Conservation (phyloP, 129 eudicot genomes). For the Daucus carota region DNA sequence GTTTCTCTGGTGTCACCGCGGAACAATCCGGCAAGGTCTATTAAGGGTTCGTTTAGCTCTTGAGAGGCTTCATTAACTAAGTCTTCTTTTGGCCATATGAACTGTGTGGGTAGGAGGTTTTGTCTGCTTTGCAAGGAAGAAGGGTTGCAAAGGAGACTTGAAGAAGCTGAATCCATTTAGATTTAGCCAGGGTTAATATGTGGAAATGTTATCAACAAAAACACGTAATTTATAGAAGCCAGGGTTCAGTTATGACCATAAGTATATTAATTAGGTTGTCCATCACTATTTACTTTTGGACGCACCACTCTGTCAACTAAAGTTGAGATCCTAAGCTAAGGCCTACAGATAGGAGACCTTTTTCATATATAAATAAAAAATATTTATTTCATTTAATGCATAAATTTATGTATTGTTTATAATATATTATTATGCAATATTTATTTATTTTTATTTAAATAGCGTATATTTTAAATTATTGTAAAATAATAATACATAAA, state of each 20-base stretch:
- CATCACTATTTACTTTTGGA: too few relatives aligned
- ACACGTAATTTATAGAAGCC: not conserved
- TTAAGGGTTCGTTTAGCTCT: slow-evolving; percentile 23
- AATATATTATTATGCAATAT: too few relatives aligned
- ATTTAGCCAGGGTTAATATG: not conserved
- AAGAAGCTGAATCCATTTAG: not conserved
- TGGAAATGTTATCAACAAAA: not conserved
- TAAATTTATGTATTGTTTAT: too few relatives aligned
- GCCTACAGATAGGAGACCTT: too few relatives aligned
- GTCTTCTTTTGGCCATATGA: slow-evolving; percentile 29
- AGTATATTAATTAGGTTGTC: too few relatives aligned
- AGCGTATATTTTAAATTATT: too few relatives aligned
- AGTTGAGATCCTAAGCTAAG: too few relatives aligned
- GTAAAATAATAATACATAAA: too few relatives aligned
- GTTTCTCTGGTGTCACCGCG: slow-evolving; percentile 17
- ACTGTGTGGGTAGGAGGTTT: slow-evolving; percentile 17
- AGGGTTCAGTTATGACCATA: not conserved
- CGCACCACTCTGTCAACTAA: too few relatives aligned
- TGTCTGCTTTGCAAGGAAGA: slow-evolving; percentile 12
- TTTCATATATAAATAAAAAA: too few relatives aligned
- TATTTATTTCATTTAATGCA: too few relatives aligned
- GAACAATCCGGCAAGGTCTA: slow-evolving; percentile 31
- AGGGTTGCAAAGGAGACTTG: not conserved
- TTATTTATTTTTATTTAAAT: too few relatives aligned
- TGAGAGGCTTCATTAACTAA: slow-evolving; percentile 7